These are phyloP conservation scores for Diaporthe capsici DNA, from an alignment of 2,329 filamentous ascomycete genomes.

Conservation along the genomic window DNA sequence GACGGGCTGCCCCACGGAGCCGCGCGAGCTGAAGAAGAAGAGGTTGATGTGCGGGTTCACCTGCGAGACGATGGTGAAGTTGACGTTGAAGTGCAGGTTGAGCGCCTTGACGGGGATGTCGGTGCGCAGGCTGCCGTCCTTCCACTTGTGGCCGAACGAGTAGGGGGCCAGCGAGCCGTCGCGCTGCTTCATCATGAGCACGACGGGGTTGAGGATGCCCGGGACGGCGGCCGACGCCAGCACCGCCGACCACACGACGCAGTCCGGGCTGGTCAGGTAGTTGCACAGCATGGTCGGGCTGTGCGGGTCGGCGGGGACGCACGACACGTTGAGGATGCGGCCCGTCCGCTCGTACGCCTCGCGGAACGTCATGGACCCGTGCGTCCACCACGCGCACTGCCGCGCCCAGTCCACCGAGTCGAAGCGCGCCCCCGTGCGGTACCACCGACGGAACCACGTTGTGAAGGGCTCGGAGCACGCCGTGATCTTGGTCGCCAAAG, in stretches of 20 bases:
- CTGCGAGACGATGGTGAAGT: conserved; percentile 90
- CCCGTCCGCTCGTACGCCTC: conserved; percentile 96
- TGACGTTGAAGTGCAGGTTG: conserved; percentile 98
- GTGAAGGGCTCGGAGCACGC: conserved; percentile 85
- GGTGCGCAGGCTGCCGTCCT: conserved; percentile 93
- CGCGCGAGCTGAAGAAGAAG: conserved; percentile 97
- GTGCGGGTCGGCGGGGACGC: conserved; percentile 95
- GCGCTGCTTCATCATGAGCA: conserved; percentile 89
- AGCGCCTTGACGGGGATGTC: conserved; percentile 96
- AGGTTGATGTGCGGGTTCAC: conserved; percentile 99
- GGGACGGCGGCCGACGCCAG: conserved; percentile 95
- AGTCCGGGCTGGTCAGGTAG: conserved; percentile 94
- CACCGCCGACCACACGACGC: conserved; percentile 98
- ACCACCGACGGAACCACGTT: conserved; percentile 88
- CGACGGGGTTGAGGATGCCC: conserved; percentile 94
- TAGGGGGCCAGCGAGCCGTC: conserved; percentile 87
- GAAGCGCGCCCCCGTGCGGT: conserved; percentile 92
- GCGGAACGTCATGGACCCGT: conserved; percentile 91
- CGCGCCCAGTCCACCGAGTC: conserved; percentile 93
- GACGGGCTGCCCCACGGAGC: conserved; percentile 91
- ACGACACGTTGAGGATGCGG: conserved; percentile 94
- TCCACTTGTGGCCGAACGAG: conserved; percentile 99
- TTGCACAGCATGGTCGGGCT: conserved; percentile 93
- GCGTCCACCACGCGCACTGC: conserved; percentile 89
- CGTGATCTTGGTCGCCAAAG: conserved; percentile 86